Conservation (phyloP, 179 eudicot genomes). For the Spinacia oleracea region DNA sequence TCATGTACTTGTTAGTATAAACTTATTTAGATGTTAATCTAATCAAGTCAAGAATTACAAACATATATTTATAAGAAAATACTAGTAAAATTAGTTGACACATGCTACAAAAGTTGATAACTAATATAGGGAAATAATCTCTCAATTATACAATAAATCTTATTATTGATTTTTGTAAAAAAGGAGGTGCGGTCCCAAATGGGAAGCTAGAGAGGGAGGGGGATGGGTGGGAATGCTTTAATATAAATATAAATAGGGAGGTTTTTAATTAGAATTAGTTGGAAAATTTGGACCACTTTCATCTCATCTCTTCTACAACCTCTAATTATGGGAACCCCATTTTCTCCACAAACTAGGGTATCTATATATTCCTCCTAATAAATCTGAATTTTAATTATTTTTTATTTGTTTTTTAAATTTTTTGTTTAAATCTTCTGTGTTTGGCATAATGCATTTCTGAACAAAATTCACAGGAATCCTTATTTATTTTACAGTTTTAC, state of each 20-base stretch:
- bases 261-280: slow-evolving; percentile 64
- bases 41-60: too few species aligned
- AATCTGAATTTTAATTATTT: neutral
- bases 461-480: slow-evolving; percentile 26
- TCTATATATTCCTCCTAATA: slow-evolving; percentile 28
- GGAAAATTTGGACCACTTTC: slow-evolving; percentile 69
- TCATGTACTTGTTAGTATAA: too few species aligned
- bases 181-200: slow-evolving; percentile 33
- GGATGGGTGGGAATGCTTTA: slow-evolving; percentile 22
- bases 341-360: slow-evolving; percentile 24
- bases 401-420: neutral
- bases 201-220: slow-evolving; percentile 11
- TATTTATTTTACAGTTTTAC: neutral
- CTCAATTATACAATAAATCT: neutral
- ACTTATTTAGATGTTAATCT: too few species aligned
- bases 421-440: slow-evolving; percentile 2
- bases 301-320: slow-evolving; percentile 29
- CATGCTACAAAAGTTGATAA: too few species aligned
- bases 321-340: slow-evolving; percentile 36
- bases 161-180: too few species aligned
- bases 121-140: neutral
- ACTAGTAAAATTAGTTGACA: too few species aligned
- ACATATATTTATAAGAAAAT: too few species aligned
- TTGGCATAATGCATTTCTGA: slow-evolving; percentile 35
- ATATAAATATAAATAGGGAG: too few species aligned